Conservation (phyloP, 2,329 filamentous ascomycete species). For the Nemania abortiva region DNA sequence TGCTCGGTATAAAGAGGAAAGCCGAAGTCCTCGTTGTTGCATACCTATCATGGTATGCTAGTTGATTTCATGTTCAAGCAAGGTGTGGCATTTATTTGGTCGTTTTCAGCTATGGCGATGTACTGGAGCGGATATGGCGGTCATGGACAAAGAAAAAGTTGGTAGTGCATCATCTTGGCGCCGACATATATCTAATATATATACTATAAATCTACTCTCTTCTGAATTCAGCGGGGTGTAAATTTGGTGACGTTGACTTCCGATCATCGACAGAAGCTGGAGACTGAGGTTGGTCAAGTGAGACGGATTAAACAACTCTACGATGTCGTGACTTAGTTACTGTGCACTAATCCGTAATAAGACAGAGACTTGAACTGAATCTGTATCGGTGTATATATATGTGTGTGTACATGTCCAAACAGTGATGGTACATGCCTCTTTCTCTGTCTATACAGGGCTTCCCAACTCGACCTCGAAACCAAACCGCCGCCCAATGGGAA, state of each 20-base stretch:
- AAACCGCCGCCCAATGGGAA: conserved; percentile 16
- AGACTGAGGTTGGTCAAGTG: too few species aligned
- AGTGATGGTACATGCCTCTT: conserved; percentile 19
- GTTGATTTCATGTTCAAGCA: conserved; percentile 1
- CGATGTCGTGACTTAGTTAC: background rate
- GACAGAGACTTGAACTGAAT: background rate
- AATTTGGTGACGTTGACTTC: background rate
- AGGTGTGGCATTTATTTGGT: conserved; percentile 14
- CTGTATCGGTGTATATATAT: conserved; percentile 5
- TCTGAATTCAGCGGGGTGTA: background rate
- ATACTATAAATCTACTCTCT: conserved; percentile 4
- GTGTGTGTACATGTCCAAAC: conserved; percentile 15
- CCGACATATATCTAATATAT: conserved; percentile 13
- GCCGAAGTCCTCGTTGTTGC: conserved; percentile 2
- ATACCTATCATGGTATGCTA: background rate
- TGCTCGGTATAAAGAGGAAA: background rate
- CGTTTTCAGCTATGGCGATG: conserved; percentile 1
- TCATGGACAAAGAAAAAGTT: conserved; percentile 22
- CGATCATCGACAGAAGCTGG: too few species aligned
- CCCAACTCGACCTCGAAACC: background rate
- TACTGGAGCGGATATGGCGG: conserved; percentile 1
- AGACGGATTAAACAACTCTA: too few species aligned
- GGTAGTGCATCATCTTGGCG: conserved; percentile 15
- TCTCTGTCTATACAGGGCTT: conserved; percentile 15
- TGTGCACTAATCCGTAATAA: background rate